A percentile compares a stretch with the other conserved stretches of the same genome.
These are phyloP conservation scores for Penicillium sp. DNA, from an alignment of 2,329 filamentous ascomycete species.

Conservation along the genomic window DNA sequence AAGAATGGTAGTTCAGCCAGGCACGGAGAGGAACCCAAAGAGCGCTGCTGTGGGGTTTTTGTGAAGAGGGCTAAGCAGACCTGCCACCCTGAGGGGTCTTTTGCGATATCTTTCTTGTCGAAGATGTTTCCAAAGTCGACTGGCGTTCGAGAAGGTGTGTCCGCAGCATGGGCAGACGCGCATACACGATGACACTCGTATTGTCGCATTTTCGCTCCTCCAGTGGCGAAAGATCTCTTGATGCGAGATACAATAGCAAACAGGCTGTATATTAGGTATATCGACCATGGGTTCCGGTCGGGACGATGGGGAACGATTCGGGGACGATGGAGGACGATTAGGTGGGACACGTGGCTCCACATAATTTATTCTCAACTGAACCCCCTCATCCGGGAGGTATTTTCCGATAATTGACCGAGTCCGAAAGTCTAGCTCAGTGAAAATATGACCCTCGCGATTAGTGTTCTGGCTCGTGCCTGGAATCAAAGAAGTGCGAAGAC, in stretches of 20 bases:
- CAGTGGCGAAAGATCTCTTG: background rate
- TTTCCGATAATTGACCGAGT: too few relatives aligned
- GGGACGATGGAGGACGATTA: background rate
- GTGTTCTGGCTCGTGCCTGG: background rate
- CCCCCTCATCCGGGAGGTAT: too few relatives aligned
- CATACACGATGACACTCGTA: background rate
- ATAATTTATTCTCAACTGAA: conserved; percentile 1
- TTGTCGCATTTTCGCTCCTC: too few relatives aligned
- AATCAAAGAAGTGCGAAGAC: too few relatives aligned
- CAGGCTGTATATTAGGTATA: background rate
- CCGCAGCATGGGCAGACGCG: background rate
- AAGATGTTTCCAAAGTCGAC: too few relatives aligned
- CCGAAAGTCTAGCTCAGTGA: background rate
- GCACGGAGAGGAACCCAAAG: too few relatives aligned
- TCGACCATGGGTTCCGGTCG: background rate
- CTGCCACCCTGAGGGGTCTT: too few relatives aligned
- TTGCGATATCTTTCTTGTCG: too few relatives aligned
- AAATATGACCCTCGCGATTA: background rate
- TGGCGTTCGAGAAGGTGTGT: background rate
- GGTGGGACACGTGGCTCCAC: background rate
- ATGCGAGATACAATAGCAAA: background rate
- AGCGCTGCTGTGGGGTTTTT: too few relatives aligned
- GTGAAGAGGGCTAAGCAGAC: too few relatives aligned
- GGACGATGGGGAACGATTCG: background rate
- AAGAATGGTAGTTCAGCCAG: too few relatives aligned